Evolutionary conservation across 129 eudicot genomes (phyloP).

Genomic region (Ambrosia artemisiifolia): DNA sequence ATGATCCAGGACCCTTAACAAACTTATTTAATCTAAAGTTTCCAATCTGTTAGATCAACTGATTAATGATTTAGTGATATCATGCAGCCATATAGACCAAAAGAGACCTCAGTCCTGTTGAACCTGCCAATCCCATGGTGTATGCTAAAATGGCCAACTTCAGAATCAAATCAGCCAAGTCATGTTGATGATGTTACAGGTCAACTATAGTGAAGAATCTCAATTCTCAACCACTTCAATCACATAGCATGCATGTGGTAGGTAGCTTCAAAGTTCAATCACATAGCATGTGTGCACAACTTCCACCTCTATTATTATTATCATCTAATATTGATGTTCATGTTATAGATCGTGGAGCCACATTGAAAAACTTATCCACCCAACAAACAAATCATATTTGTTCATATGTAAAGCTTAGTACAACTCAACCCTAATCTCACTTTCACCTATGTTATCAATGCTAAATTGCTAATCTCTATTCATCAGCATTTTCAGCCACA

Average conservation of each 20-base stretch:
- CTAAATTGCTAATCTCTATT: background rate
- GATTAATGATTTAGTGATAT: background rate
- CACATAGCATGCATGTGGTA: background rate
- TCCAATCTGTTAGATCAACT: no score
- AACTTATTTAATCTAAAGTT: no score
- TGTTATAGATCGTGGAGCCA: background rate
- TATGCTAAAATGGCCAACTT: background rate
- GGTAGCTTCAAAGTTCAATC: background rate
- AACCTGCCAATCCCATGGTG: background rate
- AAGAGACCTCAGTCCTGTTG: background rate
- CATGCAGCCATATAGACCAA: background rate
- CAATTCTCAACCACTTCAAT: background rate
- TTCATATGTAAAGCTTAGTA: background rate
- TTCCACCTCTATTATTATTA: background rate
- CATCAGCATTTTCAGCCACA: background rate
- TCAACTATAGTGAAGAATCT: background rate
- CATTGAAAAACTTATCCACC: no score
- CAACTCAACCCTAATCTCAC: background rate
- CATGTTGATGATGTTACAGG: background rate
- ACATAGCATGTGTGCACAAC: background rate
- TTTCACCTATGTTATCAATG: background rate
- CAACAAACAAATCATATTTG: background rate
- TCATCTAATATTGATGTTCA: background rate
- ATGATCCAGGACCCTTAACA: no score
- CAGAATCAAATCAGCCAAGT: background rate